Evolutionary conservation across 2,329 filamentous ascomycete species (phyloP), one percentile per base, ranked within the genome.

Genomic region (Aspergillus persii): DNA sequence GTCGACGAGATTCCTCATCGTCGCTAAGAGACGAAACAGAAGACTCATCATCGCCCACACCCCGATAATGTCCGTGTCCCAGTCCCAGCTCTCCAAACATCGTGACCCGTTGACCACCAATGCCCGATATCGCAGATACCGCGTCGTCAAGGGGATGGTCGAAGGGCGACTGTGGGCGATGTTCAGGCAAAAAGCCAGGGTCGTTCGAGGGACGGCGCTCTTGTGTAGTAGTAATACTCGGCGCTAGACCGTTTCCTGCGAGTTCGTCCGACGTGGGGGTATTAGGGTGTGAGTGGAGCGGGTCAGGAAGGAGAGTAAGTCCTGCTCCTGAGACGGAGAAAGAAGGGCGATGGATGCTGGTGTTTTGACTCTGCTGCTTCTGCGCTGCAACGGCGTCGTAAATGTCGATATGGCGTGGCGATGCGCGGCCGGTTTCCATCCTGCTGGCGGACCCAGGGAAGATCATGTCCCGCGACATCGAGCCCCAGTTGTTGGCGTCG

Each of bases 21-120:
- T 68, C 71, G 50, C 62, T 61, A 51, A 74, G 65, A 2, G 70
- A 72, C 26, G 70, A 74, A 3, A 74, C 70, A 39, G 70, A 69
- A 26, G 72, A 74, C 36, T 71, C 50, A 53, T 72, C 69, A 64
- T 73, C 53, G 11, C 15, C 31, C 7, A 36, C 7, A 26, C 66
- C 65, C 4, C 59, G 61, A 8, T 55, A 56, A 47, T 41, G 36
- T 7, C 36, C 12, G 3, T 41, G 36, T 41, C 12, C 36, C 11
- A 12, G 4, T 4, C 33, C 33, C 11, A 11, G 33, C 9, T 12
- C 33, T 15, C 33, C 33, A 12, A 12, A 36, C 2, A 36, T 4
- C 2, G 33, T 36, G 33, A 4, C 15, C 33, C 33, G 33, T 3
- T 9, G 33, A 4, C 56, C 62, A 30, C 60, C 66, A 8, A 64